Conservation (phyloP, 495 filamentous ascomycete genomes). For the Aspergillus bertholletiae region DNA sequence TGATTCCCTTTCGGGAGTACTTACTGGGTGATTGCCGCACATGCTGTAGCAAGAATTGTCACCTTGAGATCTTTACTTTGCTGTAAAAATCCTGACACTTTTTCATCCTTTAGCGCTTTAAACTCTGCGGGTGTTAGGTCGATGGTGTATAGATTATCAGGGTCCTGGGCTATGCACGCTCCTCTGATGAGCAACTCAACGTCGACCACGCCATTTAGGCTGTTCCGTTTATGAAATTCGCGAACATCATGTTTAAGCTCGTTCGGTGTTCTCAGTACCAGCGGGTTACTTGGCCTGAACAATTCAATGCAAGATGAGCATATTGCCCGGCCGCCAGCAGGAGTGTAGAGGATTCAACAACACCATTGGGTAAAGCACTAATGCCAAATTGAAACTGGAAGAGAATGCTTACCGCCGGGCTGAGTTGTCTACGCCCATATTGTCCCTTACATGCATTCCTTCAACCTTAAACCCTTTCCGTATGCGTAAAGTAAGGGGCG, state of each 20-base stretch:
- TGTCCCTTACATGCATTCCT: not conserved
- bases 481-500: not conserved
- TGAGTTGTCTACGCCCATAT: not conserved
- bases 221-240: not conserved
- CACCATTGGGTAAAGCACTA: not conserved
- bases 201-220: slow-evolving; percentile 8
- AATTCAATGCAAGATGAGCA: not conserved
- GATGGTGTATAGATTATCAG: not conserved
- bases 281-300: slow-evolving; percentile 5
- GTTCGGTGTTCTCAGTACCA: slow-evolving; percentile 1
- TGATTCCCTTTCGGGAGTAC: not conserved
- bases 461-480: not conserved
- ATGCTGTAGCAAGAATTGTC: slow-evolving; percentile 22
- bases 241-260: slow-evolving; percentile 13
- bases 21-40: slow-evolving; percentile 29
- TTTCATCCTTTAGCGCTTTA: not conserved
- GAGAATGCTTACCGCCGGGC: not conserved
- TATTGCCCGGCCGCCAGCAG: not conserved
- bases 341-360: no score
- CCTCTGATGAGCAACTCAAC: slow-evolving; percentile 11
- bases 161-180: slow-evolving; percentile 9
- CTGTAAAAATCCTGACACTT: slow-evolving; percentile 7
- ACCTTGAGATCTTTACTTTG: slow-evolving; percentile 21
- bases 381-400: not conserved
- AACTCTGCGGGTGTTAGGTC: slow-evolving; percentile 2